Base-by-base conservation (phyloP, 352 stramenopile genomes). In the Pythium diclinum region DNA sequence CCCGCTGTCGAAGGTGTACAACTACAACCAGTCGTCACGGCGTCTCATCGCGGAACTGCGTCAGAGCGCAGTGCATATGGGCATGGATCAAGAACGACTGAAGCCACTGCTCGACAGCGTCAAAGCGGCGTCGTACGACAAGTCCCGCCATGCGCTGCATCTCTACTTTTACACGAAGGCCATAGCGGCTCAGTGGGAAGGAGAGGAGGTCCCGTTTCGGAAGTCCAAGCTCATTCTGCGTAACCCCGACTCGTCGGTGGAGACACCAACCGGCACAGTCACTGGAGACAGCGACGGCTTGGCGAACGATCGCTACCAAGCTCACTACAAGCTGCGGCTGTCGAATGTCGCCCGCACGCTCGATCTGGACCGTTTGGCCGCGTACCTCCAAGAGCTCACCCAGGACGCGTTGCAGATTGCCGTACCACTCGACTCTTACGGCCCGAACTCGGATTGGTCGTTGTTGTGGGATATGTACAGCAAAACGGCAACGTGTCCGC, bases 401-500 rank as follows among this genome's bases (percentile, higher is more conserved):
- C 14, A 52, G 0, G 56, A 59, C 17, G 51, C 34, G 0, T 13
- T 70, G 9, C 28, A 53, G 11, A 61, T 61, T 16, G 56, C 11
- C 0, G 23, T 56, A 3, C 63, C 63, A 2, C 14, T 70, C 3
- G 63, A 70, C 48, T 36, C 56, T 1, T 70, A 65, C 30, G 63
- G 63, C 0, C 38, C 28, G 21, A 4, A 30, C 14, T 62, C 63
- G 0, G 56, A 59, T 0, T 62, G 57, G 9, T 70, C 63, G 0
- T 6, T 70, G 6, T 38, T 51, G n/a, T 70, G 56, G 48, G 63
- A 70, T 23, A 42, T 65, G 13, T 57, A 33, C 21, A 33, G 9
- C 1, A 46, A 28, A 4, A 56, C 10, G 0, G 2, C n/a, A 0
- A 28, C 10, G 11, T 70, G 63, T 21, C 63, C 63, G 7, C 3